Base-by-base conservation (phyloP, 352 stramenopile species). In the Globisporangium okanoganense region DNA sequence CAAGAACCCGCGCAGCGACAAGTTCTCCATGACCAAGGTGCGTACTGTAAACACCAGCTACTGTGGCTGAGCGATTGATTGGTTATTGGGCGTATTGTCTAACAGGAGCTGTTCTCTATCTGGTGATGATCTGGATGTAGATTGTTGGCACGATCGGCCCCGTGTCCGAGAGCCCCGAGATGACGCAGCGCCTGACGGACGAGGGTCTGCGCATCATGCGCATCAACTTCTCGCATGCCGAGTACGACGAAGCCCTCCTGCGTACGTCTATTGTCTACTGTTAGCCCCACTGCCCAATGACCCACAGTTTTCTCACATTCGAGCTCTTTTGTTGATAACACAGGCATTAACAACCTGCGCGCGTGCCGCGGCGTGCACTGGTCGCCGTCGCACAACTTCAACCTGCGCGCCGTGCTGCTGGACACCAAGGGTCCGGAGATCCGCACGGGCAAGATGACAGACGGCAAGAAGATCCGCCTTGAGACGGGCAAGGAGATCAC, bases 361-460 rank as follows among this genome's bases (percentile, higher is more conserved):
- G 75, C 88, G n/a, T 90, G 82, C 58, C 77, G 84, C 8, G 81
- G 94, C 24, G 87, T 96, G 25, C 85, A 97, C 65, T 84, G 76
- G 33, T 75, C 76, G 58, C 75, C 65, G 14, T 52, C 66, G n/a
- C 76, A 79, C 38, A 76, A 79, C 45, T 96, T 95, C 62, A 98
- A 98, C 73, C 64, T 98, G 58, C 89, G 90, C 57, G 90, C 92
- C 31, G 82, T 98, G 63, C 71, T 98, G 40, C 72, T 97, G 45
- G 95, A 98, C 79, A 98, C 93, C 36, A 97, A 98, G 69, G 95
- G 95, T 22, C 95, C 95, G 2, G 93, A 98, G 70, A 98, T 98
- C 72, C 88, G 95, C 38, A 98, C 92, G 25, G 92, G 93, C 58
- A 89, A 91, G 58, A 91, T 98, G 70, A 69, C 82, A 20, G 89